Percentiles rank a stretch among this genome's conserved stretches.
phyloP scores from a whole-genome alignment of 1,139 yeast species.

The Suhomyces coccinellae region DNA sequence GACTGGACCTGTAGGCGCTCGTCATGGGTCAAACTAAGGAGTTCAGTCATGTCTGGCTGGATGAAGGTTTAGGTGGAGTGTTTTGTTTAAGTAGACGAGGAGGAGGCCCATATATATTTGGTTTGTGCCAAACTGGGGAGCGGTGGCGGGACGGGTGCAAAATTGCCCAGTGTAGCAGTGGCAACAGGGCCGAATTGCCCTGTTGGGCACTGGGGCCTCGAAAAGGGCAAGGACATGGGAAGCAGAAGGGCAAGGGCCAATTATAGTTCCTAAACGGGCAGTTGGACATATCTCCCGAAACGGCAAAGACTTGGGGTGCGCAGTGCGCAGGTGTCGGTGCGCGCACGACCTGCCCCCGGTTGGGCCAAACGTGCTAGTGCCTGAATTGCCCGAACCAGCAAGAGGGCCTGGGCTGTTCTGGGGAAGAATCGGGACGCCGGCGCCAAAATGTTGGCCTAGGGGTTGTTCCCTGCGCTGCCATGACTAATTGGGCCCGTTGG shows the following conservation, averaged over 20 bases:
- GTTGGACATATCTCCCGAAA: conserved; percentile 13
- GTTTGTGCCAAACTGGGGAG: not conserved
- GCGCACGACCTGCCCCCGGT: not conserved
- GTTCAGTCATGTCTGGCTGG: conserved; percentile 9
- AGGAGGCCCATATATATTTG: conserved; percentile 7
- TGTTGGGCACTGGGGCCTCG: conserved; percentile 9
- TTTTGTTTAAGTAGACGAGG: conserved; percentile 8
- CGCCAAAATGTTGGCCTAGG: not conserved
- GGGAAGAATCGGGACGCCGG: not conserved
- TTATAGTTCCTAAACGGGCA: conserved; percentile 19
- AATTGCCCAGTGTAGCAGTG: conserved; percentile 12
- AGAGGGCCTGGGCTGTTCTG: not conserved
- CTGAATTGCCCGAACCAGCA: conserved; percentile 6
- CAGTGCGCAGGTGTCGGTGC: not conserved
- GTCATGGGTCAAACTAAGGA: conserved; percentile 10
- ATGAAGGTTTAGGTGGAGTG: conserved; percentile 1
- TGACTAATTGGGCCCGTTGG: not conserved
- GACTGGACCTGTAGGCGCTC: conserved; percentile 23
- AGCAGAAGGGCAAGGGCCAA: conserved; percentile 1
- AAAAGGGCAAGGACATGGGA: conserved; percentile 1
- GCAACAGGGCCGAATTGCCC: conserved; percentile 7
- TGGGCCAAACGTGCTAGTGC: not conserved
- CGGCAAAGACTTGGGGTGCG: conserved; percentile 5
- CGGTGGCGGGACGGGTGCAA: not conserved
- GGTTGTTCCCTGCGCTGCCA: not conserved